Percentiles rank a stretch among this genome's conserved stretches.
Conservation (phyloP, 306 rosid genomes). For the Gynostemma pentaphyllum region DNA sequence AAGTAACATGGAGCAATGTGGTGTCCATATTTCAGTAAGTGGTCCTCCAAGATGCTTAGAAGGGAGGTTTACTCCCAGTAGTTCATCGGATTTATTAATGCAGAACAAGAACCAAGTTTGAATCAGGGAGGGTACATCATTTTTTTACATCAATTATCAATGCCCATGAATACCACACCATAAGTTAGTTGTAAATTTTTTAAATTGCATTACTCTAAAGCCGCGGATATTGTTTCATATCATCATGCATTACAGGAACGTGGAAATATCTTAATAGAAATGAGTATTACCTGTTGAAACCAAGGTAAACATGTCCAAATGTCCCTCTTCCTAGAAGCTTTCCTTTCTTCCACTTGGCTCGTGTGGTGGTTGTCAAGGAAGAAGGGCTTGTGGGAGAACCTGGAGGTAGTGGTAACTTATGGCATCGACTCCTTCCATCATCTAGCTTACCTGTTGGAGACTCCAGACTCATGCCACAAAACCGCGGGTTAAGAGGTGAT, state of each 20-base stretch:
- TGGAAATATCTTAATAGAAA: background rate
- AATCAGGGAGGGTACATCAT: background rate
- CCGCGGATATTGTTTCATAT: constrained; percentile 6
- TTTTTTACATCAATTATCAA: background rate
- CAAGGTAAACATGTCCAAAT: constrained; percentile 88
- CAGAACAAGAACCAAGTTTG: background rate
- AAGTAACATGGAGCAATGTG: constrained; percentile 5
- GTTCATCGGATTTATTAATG: background rate
- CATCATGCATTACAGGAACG: background rate
- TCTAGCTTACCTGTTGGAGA: constrained; percentile 70
- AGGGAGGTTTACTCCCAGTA: background rate
- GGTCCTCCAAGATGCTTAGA: background rate
- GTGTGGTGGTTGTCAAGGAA: constrained; percentile 28
- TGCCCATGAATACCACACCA: background rate
- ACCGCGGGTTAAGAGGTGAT: constrained; percentile 71
- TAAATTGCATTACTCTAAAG: constrained; percentile 6
- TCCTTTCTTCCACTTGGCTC: constrained; percentile 86
- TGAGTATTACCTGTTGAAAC: constrained; percentile 64
- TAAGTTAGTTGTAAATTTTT: background rate
- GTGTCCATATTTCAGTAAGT: background rate
- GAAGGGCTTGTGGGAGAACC: constrained; percentile 90
- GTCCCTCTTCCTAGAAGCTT: constrained; percentile 92
- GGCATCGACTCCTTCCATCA: constrained; percentile 60
- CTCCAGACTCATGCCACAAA: constrained; percentile 41
- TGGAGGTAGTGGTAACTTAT: constrained; percentile 92